Evolutionary conservation across 1,284 basidiomycete species (phyloP).

Genomic region (Leccinum pachyderme): DNA sequence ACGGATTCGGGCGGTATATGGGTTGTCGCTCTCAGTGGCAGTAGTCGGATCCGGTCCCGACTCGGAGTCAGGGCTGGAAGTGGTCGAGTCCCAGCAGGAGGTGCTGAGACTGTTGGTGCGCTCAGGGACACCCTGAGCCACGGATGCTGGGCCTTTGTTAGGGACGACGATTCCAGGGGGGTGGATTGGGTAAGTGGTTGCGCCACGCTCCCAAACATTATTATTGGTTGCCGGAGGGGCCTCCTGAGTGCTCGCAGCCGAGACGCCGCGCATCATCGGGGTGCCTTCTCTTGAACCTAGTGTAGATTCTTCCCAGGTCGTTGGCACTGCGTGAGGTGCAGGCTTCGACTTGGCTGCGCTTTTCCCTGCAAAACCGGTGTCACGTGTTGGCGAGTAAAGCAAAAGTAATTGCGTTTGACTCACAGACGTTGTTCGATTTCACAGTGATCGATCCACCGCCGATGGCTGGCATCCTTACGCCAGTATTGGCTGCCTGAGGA

Average conservation of each 20-base stretch:
- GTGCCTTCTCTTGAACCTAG: constrained; percentile 20
- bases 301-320: constrained; percentile 25
- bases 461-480: constrained; percentile 21
- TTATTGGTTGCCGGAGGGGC: not conserved
- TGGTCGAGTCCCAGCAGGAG: constrained; percentile 24
- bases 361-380: constrained; percentile 15
- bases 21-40: constrained; percentile 29
- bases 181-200: constrained; percentile 3
- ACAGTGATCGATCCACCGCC: constrained; percentile 26
- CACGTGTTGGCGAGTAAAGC: not conserved
- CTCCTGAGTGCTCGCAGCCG: constrained; percentile 9
- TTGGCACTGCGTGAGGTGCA: not conserved
- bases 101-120: constrained; percentile 11
- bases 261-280: constrained; percentile 7
- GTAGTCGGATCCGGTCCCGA: constrained; percentile 25
- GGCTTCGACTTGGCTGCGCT: constrained; percentile 6
- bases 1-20: constrained; percentile 17
- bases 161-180: constrained; percentile 14
- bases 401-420: constrained; percentile 4
- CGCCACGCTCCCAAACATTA: constrained; percentile 11
- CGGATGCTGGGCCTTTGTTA: not conserved
- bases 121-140: constrained; percentile 1
- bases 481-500: constrained; percentile 7
- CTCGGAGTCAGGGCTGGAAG: constrained; percentile 29
- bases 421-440: constrained; percentile 31